Conservation (phyloP, 805 yeast species). For the Metschnikowia lachancei region DNA sequence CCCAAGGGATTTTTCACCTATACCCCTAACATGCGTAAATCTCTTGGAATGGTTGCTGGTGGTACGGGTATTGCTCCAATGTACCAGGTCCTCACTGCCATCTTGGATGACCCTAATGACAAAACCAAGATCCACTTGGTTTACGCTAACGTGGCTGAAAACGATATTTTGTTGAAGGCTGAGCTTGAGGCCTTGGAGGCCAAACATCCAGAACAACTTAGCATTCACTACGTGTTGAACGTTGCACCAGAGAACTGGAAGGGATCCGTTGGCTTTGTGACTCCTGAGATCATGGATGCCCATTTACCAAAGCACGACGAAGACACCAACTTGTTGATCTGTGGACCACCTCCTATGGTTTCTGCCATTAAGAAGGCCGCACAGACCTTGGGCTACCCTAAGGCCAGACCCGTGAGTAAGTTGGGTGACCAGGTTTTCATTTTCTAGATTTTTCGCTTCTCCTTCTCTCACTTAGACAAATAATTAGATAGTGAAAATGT, state of each 20-base stretch:
- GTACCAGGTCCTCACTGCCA: constrained; percentile 87
- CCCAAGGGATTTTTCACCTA: constrained; percentile 90
- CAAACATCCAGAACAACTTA: constrained; percentile 56
- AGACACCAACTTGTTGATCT: constrained; percentile 69
- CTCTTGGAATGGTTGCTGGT: constrained; percentile 89
- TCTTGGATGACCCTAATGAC: constrained; percentile 73
- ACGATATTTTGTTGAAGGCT: constrained; percentile 74
- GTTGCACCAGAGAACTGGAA: constrained; percentile 69
- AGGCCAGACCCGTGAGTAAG: constrained; percentile 86
- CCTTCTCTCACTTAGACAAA: background rate
- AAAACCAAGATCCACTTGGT: constrained; percentile 69
- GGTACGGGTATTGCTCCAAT: constrained; percentile 97
- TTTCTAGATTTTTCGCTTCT: constrained; percentile 45
- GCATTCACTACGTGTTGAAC: constrained; percentile 72
- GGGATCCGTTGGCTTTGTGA: constrained; percentile 77
- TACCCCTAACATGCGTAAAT: constrained; percentile 69
- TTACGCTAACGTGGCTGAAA: constrained; percentile 77
- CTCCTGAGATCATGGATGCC: constrained; percentile 65
- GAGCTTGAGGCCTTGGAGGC: constrained; percentile 70
- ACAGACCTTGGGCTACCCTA: constrained; percentile 66
- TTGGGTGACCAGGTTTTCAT: constrained; percentile 88
- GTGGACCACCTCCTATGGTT: constrained; percentile 95
- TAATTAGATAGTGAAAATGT: background rate
- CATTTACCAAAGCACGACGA: constrained; percentile 60
- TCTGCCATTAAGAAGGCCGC: constrained; percentile 81